A percentile compares a stretch with the other conserved stretches of the same genome.
Evolutionary conservation across 495 filamentous ascomycete species (phyloP).

Genomic region (Talaromyces liani): DNA sequence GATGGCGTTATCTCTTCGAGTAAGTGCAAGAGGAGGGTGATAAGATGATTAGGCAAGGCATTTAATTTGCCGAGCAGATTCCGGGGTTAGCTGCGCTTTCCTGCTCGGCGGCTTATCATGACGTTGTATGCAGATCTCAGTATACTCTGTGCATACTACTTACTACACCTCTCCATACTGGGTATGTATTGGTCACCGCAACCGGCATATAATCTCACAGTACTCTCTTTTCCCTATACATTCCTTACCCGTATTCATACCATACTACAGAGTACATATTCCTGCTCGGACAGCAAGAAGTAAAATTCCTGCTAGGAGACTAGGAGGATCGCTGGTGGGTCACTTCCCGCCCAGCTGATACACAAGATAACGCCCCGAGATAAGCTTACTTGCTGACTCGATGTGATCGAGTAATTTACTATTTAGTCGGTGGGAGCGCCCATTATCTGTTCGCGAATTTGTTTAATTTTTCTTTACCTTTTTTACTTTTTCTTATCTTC

Average conservation of each 20-base stretch:
- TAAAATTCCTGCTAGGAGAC: too few species aligned
- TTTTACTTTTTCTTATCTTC: neutral
- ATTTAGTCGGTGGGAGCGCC: neutral
- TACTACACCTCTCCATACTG: neutral
- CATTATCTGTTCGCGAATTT: too few species aligned
- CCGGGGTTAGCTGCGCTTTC: neutral
- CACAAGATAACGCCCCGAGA: neutral
- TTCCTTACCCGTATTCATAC: neutral
- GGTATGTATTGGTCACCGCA: neutral
- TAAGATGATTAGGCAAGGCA: neutral
- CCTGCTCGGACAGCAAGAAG: neutral
- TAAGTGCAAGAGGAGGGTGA: neutral
- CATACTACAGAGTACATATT: too few species aligned
- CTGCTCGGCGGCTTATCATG: neutral
- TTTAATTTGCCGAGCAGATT: neutral
- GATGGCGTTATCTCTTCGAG: neutral
- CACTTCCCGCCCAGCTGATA: neutral
- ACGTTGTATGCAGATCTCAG: neutral
- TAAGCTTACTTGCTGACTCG: conserved; percentile 10
- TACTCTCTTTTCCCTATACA: too few species aligned
- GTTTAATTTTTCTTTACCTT: too few species aligned
- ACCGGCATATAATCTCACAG: neutral
- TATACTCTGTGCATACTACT: too few species aligned
- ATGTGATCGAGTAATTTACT: conserved; percentile 12
- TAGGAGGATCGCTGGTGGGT: neutral